Conservation (phyloP, 345 rosid species). For the Eucalyptus cloeziana region DNA sequence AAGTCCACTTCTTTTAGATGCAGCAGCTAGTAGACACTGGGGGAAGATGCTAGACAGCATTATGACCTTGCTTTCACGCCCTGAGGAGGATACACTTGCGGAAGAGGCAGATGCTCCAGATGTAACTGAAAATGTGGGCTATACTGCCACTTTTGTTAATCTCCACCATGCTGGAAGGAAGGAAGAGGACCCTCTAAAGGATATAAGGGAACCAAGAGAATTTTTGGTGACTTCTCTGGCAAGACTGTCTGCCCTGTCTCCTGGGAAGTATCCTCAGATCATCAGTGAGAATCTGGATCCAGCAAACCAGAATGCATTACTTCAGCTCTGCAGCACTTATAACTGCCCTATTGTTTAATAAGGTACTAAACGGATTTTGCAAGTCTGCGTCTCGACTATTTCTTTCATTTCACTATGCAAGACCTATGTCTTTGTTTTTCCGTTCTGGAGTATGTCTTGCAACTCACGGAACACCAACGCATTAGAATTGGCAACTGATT, state of each 20-base stretch:
- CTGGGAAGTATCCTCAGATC: conserved; percentile 72
- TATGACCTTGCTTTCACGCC: conserved; percentile 72
- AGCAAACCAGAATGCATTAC: conserved; percentile 59
- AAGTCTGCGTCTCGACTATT: neutral
- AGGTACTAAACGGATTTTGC: conserved; percentile 5
- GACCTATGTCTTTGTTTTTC: neutral
- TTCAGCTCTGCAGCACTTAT: conserved; percentile 57
- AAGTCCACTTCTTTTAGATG: conserved; percentile 54
- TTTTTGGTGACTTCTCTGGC: conserved; percentile 61
- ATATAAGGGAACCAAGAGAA: conserved; percentile 69
- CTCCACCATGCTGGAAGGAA: conserved; percentile 87
- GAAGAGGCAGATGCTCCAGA: conserved; percentile 96
- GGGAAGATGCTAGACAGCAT: conserved; percentile 81
- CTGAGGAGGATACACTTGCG: conserved; percentile 67
- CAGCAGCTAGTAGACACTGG: conserved; percentile 48
- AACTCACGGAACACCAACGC: neutral
- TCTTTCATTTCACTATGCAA: neutral
- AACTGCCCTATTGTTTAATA: conserved; percentile 53
- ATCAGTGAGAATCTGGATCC: conserved; percentile 61
- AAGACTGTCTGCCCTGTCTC: conserved; percentile 41
- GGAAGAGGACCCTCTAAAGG: conserved; percentile 82
- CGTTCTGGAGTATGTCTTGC: neutral
- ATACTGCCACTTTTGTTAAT: conserved; percentile 68
- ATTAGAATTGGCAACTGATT: neutral
- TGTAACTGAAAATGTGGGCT: conserved; percentile 65